These are phyloP conservation scores for Calonectria pseudoreteaudii DNA, from an alignment of 2,329 filamentous ascomycete genomes.

Conservation along the genomic window DNA sequence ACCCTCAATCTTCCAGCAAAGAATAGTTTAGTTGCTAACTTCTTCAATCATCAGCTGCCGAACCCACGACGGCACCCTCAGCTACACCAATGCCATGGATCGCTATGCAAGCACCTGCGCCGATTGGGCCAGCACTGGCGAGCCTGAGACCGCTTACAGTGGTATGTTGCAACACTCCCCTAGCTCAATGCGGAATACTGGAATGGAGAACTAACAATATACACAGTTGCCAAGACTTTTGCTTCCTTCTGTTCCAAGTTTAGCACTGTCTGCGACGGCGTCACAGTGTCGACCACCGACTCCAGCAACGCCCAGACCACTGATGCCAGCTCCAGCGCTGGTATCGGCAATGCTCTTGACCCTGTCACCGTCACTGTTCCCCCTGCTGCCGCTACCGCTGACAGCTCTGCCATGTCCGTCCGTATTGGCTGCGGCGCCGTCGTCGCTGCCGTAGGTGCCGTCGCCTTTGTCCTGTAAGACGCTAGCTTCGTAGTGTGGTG, in stretches of 20 bases:
- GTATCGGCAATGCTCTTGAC: background rate
- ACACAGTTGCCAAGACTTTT: slow-evolving; percentile 44
- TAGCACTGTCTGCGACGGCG: slow-evolving; percentile 41
- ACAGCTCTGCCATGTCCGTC: slow-evolving; percentile 33
- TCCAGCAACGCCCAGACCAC: background rate
- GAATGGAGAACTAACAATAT: slow-evolving; percentile 25
- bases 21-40: slow-evolving; percentile 23
- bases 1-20: background rate
- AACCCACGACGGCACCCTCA: slow-evolving; percentile 27
- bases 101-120: slow-evolving; percentile 45
- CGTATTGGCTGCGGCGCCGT: slow-evolving; percentile 37
- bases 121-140: slow-evolving; percentile 45
- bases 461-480: slow-evolving; percentile 41
- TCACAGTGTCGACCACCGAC: slow-evolving; percentile 16
- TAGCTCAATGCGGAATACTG: background rate
- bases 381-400: slow-evolving; percentile 19
- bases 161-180: slow-evolving; percentile 38
- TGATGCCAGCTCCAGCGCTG: background rate
- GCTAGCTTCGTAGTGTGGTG: background rate
- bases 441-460: slow-evolving; percentile 35
- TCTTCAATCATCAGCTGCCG: slow-evolving; percentile 38
- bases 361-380: slow-evolving; percentile 38
- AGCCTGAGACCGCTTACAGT: slow-evolving; percentile 39
- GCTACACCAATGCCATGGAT: slow-evolving; percentile 48
- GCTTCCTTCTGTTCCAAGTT: slow-evolving; percentile 47